phyloP scores from a whole-genome alignment of 768 basidiomycete species.

The Butyriboletus loyo region DNA sequence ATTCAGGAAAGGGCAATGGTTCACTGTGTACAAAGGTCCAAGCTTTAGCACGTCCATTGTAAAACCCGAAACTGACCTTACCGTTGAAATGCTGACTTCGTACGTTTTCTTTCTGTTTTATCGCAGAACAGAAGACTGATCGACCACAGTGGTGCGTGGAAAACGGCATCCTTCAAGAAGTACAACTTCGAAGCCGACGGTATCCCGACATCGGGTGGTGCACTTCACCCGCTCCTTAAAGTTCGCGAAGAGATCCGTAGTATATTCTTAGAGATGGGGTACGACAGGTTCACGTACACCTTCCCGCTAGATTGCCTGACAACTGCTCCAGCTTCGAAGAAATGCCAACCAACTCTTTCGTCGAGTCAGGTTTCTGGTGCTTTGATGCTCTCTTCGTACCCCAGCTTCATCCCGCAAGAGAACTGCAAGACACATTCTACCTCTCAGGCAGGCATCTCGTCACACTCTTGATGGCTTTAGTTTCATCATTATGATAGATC shows the following conservation, averaged over 20 bases:
- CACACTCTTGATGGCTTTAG: not conserved
- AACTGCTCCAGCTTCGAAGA: conserved; percentile 76
- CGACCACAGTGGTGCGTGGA: conserved; percentile 80
- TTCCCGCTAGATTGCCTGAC: not conserved
- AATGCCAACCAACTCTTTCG: conserved; percentile 95
- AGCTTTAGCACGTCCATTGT: conserved; percentile 87
- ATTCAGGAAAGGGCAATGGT: conserved; percentile 91
- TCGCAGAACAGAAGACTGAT: conserved; percentile 1
- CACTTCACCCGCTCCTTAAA: conserved; percentile 93
- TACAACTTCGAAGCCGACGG: conserved; percentile 99
- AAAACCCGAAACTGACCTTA: conserved; percentile 95
- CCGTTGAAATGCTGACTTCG: conserved; percentile 92
- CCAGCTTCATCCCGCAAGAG: conserved; percentile 97
- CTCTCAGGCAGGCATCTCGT: conserved; percentile 64
- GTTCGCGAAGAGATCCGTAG: conserved; percentile 96
- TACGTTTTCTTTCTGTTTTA: conserved; percentile 35
- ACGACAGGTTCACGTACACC: conserved; percentile 19
- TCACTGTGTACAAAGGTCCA: conserved; percentile 79
- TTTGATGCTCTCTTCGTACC: conserved; percentile 98
- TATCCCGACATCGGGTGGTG: conserved; percentile 83
- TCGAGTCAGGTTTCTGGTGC: conserved; percentile 99
- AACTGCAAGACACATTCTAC: conserved; percentile 98
- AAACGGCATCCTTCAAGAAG: conserved; percentile 90
- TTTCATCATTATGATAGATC: conserved; percentile 52
- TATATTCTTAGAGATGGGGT: conserved; percentile 99